Conservation (phyloP, 2,329 filamentous ascomycete genomes). For the Claviceps quebecensis region DNA sequence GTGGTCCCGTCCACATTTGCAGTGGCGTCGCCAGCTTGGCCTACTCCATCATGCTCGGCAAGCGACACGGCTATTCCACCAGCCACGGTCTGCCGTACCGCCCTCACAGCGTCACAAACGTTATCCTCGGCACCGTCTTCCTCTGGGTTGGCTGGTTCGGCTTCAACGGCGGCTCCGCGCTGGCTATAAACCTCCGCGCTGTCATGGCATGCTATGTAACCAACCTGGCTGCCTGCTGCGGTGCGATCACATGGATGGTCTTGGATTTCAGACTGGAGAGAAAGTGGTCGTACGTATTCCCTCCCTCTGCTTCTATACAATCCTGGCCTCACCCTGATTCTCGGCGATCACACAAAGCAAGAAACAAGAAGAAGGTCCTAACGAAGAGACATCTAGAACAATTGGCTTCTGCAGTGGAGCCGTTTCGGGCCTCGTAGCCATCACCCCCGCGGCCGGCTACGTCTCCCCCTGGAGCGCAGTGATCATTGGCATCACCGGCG, state of each 20-base stretch:
- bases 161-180: constrained; percentile 79
- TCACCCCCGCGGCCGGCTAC: constrained; percentile 71
- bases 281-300: constrained; percentile 46
- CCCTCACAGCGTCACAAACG: constrained; percentile 60
- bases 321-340: neutral
- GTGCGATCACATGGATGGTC: constrained; percentile 70
- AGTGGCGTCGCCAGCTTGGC: constrained; percentile 59
- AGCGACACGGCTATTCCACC: constrained; percentile 47
- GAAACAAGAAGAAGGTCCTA: neutral
- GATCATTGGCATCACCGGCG: constrained; percentile 44
- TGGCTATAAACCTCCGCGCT: constrained; percentile 71
- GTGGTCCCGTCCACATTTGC: constrained; percentile 61
- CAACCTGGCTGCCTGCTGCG: constrained; percentile 71
- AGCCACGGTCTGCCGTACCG: constrained; percentile 50
- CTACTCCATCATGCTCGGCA: constrained; percentile 60
- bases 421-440: constrained; percentile 77
- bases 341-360: neutral
- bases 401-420: constrained; percentile 86
- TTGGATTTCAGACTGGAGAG: constrained; percentile 82
- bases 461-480: constrained; percentile 52
- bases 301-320: neutral
- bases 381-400: constrained; percentile 39
- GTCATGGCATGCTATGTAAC: constrained; percentile 84
- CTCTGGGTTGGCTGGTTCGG: constrained; percentile 96
- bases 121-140: constrained; percentile 59